Percentiles rank a stretch among this genome's conserved stretches.
Conservation (phyloP, 179 eudicot species). For the Gypsophila paniculata region DNA sequence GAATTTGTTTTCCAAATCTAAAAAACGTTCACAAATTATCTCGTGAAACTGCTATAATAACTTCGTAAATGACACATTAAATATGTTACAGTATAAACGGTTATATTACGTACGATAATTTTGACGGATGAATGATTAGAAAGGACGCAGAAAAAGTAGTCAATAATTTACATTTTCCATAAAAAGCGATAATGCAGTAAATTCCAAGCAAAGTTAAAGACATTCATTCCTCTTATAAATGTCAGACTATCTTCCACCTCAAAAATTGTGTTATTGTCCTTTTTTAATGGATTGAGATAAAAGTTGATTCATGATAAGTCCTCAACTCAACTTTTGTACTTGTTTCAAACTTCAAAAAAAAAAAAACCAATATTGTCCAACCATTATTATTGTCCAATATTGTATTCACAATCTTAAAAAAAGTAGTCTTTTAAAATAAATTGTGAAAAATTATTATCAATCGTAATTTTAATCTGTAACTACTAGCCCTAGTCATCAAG, state of each 20-base stretch:
- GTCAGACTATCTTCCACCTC: constrained; percentile 15
- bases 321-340: background rate
- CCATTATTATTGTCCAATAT: background rate
- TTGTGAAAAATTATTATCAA: too few species aligned
- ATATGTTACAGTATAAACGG: too few species aligned
- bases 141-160: background rate
- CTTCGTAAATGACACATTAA: too few species aligned
- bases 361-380: background rate
- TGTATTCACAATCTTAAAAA: too few species aligned
- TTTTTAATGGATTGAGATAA: background rate
- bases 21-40: too few species aligned
- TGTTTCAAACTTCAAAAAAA: background rate
- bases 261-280: background rate
- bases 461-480: too few species aligned
- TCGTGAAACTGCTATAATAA: too few species aligned
- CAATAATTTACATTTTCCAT: background rate
- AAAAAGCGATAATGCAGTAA: background rate
- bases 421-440: too few species aligned
- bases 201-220: constrained; percentile 16
- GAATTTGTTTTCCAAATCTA: too few species aligned
- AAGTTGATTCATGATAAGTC: background rate
- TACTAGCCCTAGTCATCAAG: too few species aligned
- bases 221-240: constrained; percentile 19
- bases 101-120: too few species aligned
- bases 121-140: background rate